Evolutionary conservation across 805 yeast genomes (phyloP), one percentile per base, ranked within the genome.

Genomic region (Wickerhamomyces mucosus): DNA sequence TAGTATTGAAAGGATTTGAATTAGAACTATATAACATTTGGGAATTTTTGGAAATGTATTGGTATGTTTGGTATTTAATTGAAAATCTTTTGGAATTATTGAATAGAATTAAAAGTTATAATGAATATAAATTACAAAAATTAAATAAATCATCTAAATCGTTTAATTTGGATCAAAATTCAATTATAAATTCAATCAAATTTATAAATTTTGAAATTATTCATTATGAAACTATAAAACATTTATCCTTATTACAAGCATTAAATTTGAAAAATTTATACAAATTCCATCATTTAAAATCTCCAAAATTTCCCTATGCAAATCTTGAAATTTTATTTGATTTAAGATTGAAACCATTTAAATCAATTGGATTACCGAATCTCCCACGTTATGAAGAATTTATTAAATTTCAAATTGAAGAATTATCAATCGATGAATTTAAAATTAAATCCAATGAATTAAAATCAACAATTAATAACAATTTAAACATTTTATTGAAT

Each of bases 291-390:
- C 11, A 50, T 7, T 44, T 56, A 14, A 46, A 43, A 18, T 40
- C 40, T 7, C 54, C 58, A 7, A 32, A 42, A 4, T 45, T 43
- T 26, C 48, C 48, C 17, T 48, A 43, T 28, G 48, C 52, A 21
- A 41, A 53, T 16, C 40, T 51, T 17, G 48, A 53, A 30, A 29
- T 49, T 22, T 49, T 69, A 13, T 76, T 67, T 48, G 56, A 65
- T 8, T 57, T 85, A 28, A 69, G 94, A 42, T 67, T 84, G 69
- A 85, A 84, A 51, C 75, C 92, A 4, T 83, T 80, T 59, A 70
- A 78, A 15, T 69, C 85, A 0, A 78, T 86, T 15, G 95, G 94
- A 1, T 74, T 75, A 9, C 96, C 96, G 7, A 21, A 21, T 14
- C 12, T 7, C 6, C 24, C 11, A 14, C 15, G 7, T 14, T 6